A percentile compares a stretch with the other conserved stretches of the same genome.
These are phyloP conservation scores for Termitomyces sp. DNA, from an alignment of 768 basidiomycete genomes.

Conservation along the genomic window DNA sequence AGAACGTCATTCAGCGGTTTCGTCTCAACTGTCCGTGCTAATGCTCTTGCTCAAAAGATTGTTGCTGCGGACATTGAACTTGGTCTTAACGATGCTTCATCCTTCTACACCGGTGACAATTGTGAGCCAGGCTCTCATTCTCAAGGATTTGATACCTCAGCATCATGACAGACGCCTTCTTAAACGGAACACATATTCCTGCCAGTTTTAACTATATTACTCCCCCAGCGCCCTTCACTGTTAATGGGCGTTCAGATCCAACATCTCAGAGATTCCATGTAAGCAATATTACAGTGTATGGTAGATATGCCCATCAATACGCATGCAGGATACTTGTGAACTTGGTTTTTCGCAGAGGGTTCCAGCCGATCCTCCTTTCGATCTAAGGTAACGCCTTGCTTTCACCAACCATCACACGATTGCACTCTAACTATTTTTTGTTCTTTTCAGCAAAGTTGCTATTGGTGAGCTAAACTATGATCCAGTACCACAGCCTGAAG, in stretches of 20 bases:
- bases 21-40: constrained; percentile 47
- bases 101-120: constrained; percentile 46
- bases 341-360: constrained; percentile 30
- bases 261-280: constrained; percentile 47
- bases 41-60: constrained; percentile 54
- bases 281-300: constrained; percentile 4
- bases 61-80: constrained; percentile 44
- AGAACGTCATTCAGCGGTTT: constrained; percentile 37
- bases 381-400: constrained; percentile 26
- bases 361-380: constrained; percentile 41
- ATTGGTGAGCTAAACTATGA: constrained; percentile 27
- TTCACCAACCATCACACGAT: not conserved
- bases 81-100: constrained; percentile 26
- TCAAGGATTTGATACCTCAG: not conserved
- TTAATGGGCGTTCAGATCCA: constrained; percentile 38
- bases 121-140: constrained; percentile 28
- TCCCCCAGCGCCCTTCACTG: constrained; percentile 31
- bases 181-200: constrained; percentile 38
- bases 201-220: constrained; percentile 36
- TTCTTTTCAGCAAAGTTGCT: constrained; percentile 31
- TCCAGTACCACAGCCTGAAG: not conserved
- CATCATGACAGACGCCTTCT: constrained; percentile 33
- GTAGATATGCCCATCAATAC: not conserved
- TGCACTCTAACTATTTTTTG: not conserved
- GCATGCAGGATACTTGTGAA: constrained; percentile 34